phyloP scores from a whole-genome alignment of 108 stramenopile genomes.

The Nitzschia putrida region DNA sequence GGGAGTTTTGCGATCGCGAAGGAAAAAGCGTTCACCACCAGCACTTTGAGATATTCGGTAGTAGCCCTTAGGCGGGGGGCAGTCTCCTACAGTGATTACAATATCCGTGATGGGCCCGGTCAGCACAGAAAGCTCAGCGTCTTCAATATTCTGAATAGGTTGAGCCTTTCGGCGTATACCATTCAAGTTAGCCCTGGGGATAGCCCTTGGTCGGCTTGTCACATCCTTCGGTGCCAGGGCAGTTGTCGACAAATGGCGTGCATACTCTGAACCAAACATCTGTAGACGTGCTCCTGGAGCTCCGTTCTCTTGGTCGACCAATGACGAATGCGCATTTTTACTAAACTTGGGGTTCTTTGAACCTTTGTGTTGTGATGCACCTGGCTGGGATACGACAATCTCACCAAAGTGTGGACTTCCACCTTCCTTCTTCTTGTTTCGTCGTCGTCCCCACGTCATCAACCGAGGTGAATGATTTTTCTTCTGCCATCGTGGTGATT shows the following conservation, averaged over 20 bases:
- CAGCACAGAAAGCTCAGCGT: constrained; percentile 47
- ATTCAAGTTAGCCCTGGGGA: neutral
- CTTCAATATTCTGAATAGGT: constrained; percentile 52
- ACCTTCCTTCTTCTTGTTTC: neutral
- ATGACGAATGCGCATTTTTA: neutral
- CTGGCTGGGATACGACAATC: constrained; percentile 8
- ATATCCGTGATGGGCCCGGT: constrained; percentile 83
- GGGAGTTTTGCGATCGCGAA: constrained; percentile 34
- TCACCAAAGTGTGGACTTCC: constrained; percentile 10
- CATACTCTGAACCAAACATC: constrained; percentile 91
- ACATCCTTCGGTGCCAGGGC: constrained; percentile 34
- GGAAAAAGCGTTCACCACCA: constrained; percentile 41
- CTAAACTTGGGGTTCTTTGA: neutral
- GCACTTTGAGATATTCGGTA: constrained; percentile 61
- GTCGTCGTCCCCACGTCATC: neutral
- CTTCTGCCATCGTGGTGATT: constrained; percentile 8
- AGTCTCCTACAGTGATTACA: constrained; percentile 57
- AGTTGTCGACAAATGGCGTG: constrained; percentile 67
- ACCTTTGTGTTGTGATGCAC: neutral
- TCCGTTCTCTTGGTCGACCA: constrained; percentile 1
- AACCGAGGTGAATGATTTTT: neutral
- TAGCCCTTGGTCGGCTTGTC: neutral
- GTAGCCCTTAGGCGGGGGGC: constrained; percentile 73
- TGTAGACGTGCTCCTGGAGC: constrained; percentile 27
- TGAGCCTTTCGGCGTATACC: constrained; percentile 9